phyloP scores from a whole-genome alignment of 352 stramenopile species.

The Phytopythium vexans region DNA sequence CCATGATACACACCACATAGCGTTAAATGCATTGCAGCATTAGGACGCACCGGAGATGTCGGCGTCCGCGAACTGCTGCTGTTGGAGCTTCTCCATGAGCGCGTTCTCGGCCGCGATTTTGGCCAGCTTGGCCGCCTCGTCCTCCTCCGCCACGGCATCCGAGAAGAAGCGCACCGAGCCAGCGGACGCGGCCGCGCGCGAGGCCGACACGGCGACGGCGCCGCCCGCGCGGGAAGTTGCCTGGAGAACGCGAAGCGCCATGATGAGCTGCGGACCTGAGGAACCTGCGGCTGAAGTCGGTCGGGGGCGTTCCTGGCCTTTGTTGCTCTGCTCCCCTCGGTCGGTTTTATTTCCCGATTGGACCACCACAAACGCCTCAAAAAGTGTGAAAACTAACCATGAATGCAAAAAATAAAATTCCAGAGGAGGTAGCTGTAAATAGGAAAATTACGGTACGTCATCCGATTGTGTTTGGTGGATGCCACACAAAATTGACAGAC shows the following conservation, averaged over 20 bases:
- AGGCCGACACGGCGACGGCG: constrained; percentile 8
- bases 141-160: constrained; percentile 1
- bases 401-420: no score
- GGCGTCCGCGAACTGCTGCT: background rate
- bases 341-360: no score
- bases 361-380: no score
- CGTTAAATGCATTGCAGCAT: background rate
- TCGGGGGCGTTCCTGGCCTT: background rate
- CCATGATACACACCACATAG: background rate
- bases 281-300: background rate
- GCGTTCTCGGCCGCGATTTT: constrained; percentile 1
- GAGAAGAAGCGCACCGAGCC: constrained; percentile 9
- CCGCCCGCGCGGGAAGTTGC: constrained; percentile 24
- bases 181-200: constrained; percentile 11
- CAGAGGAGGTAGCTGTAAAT: no score
- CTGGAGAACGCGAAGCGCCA: constrained; percentile 48
- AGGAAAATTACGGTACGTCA: no score
- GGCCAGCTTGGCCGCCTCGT: background rate
- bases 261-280: constrained; percentile 7
- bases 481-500: no score
- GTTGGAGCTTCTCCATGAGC: constrained; percentile 1
- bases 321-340: no score
- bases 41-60: constrained; percentile 8
- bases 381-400: no score
- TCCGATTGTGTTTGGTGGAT: no score